Evolutionary conservation across 345 rosid genomes (phyloP), one percentile per base, ranked within the genome.

Genomic region (Eucalyptus curtisii): DNA sequence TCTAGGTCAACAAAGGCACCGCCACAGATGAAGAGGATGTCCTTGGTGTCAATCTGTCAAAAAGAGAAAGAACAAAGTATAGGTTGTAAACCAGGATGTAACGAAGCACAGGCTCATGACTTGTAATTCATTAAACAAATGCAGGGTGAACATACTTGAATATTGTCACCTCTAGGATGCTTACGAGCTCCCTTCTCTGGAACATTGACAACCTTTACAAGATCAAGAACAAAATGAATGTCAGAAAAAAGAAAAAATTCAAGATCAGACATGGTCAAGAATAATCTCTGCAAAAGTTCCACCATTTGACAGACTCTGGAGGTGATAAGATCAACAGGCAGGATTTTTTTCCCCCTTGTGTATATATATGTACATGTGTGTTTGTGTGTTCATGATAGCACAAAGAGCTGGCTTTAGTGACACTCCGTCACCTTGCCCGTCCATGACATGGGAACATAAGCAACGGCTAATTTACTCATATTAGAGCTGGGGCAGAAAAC

Each of bases 161-260:
- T 98, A 91, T 98, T 97, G 90, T 98, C 99, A 87, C 99, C 99
- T 92, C 99, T 94, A 42, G 99, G 99, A 91, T 98, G 99, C 94
- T 98, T 98, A 84, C 99, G 93, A 92, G 99, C 99, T 89, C 99
- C 99, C 92, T 98, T 97, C 93, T 97, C 99, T 50, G 99, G 99
- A 89, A 98, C 99, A 93, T 96, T 98, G 89, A 98, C 99, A 87
- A 98, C 91, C 99, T 98, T 93, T 80, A 90, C 53, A 49, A 88
- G 45, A 87, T 87, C 90, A 88, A 88, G 86, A 59, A 55, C 25
- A 86, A 47, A 85, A 82, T 86, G 33, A 52, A 37, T 37, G 50
- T 76, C 76, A 49, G 37, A 45, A 45, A 50, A 55, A 53, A 19
- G 7, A 66, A 68, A 31, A n/a, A 13, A 33, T 33, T 87, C 57